Evolutionary conservation across 495 filamentous ascomycete genomes (phyloP).

Genomic region (Podospora conica): DNA sequence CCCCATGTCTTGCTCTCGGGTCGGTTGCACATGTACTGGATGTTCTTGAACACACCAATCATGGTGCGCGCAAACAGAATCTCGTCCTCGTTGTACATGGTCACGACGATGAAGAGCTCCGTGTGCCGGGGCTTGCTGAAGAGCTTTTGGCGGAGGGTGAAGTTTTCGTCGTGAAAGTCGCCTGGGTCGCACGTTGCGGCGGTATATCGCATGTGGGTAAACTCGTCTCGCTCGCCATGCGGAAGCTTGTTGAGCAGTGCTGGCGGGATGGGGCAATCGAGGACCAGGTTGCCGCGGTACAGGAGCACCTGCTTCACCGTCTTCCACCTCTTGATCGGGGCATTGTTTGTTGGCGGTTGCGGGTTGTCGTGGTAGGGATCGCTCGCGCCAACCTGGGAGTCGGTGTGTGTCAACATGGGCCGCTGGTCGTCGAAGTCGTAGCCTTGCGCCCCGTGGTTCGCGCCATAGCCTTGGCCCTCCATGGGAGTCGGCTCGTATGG

Average conservation of each 20-base stretch:
- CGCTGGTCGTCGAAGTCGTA: constrained; percentile 40
- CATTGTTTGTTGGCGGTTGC: constrained; percentile 40
- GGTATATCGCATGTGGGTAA: constrained; percentile 97
- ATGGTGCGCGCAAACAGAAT: constrained; percentile 93
- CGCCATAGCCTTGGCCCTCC: constrained; percentile 50
- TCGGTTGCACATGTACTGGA: constrained; percentile 92
- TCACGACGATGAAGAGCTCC: constrained; percentile 95
- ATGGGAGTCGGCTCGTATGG: constrained; percentile 66
- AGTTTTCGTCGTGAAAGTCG: constrained; percentile 80
- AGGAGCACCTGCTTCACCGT: constrained; percentile 97
- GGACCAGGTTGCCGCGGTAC: constrained; percentile 93
- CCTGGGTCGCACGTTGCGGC: constrained; percentile 93
- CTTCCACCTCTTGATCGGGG: constrained; percentile 85
- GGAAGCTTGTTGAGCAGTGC: constrained; percentile 77
- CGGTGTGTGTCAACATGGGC: constrained; percentile 45
- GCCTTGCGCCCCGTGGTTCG: constrained; percentile 15
- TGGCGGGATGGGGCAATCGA: constrained; percentile 94
- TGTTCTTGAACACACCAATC: constrained; percentile 97
- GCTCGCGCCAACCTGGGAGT: constrained; percentile 36
- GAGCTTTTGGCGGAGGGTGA: constrained; percentile 87
- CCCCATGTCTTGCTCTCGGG: constrained; percentile 95
- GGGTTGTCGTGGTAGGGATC: constrained; percentile 45
- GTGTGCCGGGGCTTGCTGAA: constrained; percentile 92
- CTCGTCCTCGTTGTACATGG: constrained; percentile 99
- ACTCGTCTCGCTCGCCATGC: constrained; percentile 91